Percentiles rank a stretch among this genome's conserved stretches.
These are phyloP conservation scores for Penicillium rolfsii DNA, from an alignment of 2,329 filamentous ascomycete species.

Conservation along the genomic window DNA sequence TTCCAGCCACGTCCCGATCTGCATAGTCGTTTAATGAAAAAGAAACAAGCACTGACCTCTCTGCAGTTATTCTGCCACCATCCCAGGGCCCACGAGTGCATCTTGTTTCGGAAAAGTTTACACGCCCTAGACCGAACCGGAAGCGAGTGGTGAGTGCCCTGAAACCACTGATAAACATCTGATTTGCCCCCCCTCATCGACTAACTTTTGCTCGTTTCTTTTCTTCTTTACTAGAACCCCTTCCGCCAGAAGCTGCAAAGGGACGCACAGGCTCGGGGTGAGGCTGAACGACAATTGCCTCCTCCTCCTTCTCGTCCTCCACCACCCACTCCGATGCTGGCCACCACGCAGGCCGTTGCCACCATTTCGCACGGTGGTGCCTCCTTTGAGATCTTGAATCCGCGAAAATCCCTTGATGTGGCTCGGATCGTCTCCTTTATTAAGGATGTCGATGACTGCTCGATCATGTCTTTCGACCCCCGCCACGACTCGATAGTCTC, in stretches of 20 bases:
- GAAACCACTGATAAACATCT: conserved; percentile 23
- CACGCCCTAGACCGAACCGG: conserved; percentile 29
- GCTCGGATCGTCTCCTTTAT: conserved; percentile 42
- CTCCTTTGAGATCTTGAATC: conserved; percentile 45
- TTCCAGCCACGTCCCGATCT: not conserved
- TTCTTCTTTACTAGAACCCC: conserved; percentile 30
- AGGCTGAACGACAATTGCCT: conserved; percentile 24
- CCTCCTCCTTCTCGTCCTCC: conserved; percentile 16
- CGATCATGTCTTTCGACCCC: conserved; percentile 25
- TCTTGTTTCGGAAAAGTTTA: conserved; percentile 26
- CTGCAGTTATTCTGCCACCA: conserved; percentile 19
- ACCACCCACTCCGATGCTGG: conserved; percentile 35
- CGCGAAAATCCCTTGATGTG: conserved; percentile 41
- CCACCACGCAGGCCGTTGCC: conserved; percentile 30
- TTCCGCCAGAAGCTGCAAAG: conserved; percentile 38
- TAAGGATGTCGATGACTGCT: conserved; percentile 38
- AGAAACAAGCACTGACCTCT: conserved; percentile 15
- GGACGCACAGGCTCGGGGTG: conserved; percentile 24
- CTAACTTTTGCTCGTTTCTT: conserved; percentile 7
- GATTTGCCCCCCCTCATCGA: conserved; percentile 13
- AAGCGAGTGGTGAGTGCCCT: conserved; percentile 31
- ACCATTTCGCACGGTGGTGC: conserved; percentile 41
- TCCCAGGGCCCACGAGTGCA: conserved; percentile 25
- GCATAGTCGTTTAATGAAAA: conserved; percentile 1
- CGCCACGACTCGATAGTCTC: conserved; percentile 30